Evolutionary conservation across 352 stramenopile species (phyloP).

Genomic region (Globisporangium cederbergense): DNA sequence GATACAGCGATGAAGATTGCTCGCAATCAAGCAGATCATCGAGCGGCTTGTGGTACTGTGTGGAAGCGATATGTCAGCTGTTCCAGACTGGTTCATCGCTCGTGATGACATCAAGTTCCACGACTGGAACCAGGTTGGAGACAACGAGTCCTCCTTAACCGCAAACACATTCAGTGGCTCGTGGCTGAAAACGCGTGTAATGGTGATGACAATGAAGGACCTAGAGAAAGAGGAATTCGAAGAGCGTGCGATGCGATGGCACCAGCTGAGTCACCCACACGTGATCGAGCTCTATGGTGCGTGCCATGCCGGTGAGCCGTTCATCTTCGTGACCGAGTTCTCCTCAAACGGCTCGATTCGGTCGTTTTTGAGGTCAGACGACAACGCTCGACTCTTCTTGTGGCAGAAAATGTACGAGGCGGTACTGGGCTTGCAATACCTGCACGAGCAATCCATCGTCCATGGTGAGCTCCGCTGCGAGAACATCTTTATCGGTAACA

Average conservation of each 20-base stretch:
- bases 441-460: not conserved
- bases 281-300: constrained; percentile 1
- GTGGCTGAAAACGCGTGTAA: constrained; percentile 2
- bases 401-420: not conserved
- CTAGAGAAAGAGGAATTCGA: not conserved
- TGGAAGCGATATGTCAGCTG: not conserved
- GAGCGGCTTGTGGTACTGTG: not conserved
- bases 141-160: not conserved
- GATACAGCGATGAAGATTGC: not conserved
- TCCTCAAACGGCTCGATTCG: not conserved
- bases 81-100: not conserved
- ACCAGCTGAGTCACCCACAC: not conserved
- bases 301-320: not conserved
- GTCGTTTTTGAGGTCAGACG: not conserved
- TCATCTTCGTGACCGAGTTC: not conserved
- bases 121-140: not conserved
- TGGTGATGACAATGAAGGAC: not conserved
- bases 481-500: not conserved
- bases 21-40: not conserved
- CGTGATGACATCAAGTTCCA: not conserved
- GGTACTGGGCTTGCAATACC: not conserved
- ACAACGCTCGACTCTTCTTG: not conserved
- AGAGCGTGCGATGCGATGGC: not conserved
- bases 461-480: not conserved
- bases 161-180: not conserved